These are phyloP conservation scores for Cladosporium sphaerospermum DNA, from an alignment of 2,329 filamentous ascomycete species.

Conservation along the genomic window DNA sequence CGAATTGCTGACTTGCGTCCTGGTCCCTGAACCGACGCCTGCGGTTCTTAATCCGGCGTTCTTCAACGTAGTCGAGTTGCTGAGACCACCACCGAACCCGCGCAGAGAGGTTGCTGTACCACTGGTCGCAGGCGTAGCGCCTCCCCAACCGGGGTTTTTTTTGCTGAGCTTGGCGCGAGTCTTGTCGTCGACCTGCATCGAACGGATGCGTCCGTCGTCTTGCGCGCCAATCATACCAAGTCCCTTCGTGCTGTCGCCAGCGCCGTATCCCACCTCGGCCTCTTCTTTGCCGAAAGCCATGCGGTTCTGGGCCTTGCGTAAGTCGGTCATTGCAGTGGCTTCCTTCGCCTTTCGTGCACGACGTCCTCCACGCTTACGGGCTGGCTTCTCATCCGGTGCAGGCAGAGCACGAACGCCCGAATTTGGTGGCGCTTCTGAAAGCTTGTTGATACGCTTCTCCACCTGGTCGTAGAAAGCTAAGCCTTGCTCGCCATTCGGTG, in stretches of 20 bases:
- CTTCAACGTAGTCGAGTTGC: slow-evolving; percentile 62
- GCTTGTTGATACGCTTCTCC: slow-evolving; percentile 79
- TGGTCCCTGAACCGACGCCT: slow-evolving; percentile 57
- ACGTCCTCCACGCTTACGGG: slow-evolving; percentile 83
- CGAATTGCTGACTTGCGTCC: slow-evolving; percentile 44
- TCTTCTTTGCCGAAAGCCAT: slow-evolving; percentile 96
- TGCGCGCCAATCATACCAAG: slow-evolving; percentile 91
- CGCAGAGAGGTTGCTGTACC: slow-evolving; percentile 75
- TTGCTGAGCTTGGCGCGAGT: slow-evolving; percentile 89
- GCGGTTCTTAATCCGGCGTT: slow-evolving; percentile 73
- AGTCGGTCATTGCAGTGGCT: slow-evolving; percentile 91
- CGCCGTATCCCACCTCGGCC: slow-evolving; percentile 83
- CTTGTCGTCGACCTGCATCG: slow-evolving; percentile 82
- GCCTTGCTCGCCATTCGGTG: slow-evolving; percentile 74
- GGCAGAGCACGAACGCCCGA: slow-evolving; percentile 81
- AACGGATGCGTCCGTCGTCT: slow-evolving; percentile 83
- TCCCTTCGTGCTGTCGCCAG: slow-evolving; percentile 76
- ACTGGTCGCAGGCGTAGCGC: slow-evolving; percentile 46
- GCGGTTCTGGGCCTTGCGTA: slow-evolving; percentile 92
- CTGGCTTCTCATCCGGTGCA: slow-evolving; percentile 90
- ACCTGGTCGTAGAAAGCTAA: slow-evolving; percentile 77
- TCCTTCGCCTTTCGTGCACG: slow-evolving; percentile 92
- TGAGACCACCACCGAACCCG: slow-evolving; percentile 62
- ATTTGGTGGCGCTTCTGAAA: slow-evolving; percentile 86
- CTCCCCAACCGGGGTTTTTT: slow-evolving; percentile 94